A percentile compares a stretch with the other conserved stretches of the same genome.
These are phyloP conservation scores for Apophysomyces elegans DNA, from an alignment of 371 early-diverging fungal species.

Conservation along the genomic window DNA sequence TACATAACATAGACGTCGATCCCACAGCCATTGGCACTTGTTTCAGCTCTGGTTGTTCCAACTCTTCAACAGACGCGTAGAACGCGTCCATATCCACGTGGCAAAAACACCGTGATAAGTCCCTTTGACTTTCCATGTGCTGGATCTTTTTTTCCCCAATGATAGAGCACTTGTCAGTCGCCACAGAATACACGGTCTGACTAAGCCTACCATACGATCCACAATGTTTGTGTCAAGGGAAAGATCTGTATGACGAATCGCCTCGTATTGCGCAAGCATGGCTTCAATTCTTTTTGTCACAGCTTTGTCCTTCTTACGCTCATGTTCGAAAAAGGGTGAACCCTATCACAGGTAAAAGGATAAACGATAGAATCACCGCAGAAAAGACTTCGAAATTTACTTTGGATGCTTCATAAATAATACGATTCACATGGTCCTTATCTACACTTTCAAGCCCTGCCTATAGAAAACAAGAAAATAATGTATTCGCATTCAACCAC, in stretches of 20 bases:
- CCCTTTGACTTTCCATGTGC: slow-evolving; percentile 47
- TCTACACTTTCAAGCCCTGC: slow-evolving; percentile 53
- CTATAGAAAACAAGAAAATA: slow-evolving; percentile 19
- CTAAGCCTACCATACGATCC: slow-evolving; percentile 35
- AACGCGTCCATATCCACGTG: slow-evolving; percentile 79
- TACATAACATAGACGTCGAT: slow-evolving; percentile 60
- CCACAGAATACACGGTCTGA: background rate
- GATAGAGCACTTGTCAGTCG: background rate
- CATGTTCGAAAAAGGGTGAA: slow-evolving; percentile 62
- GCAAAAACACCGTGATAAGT: slow-evolving; percentile 56
- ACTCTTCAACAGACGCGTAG: slow-evolving; percentile 76
- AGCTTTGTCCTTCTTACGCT: slow-evolving; percentile 52
- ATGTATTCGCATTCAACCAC: background rate
- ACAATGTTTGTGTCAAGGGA: slow-evolving; percentile 43
- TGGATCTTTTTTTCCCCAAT: slow-evolving; percentile 22
- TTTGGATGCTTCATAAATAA: slow-evolving; percentile 69
- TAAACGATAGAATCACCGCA: background rate
- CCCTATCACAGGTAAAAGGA: slow-evolving; percentile 38
- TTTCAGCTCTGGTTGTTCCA: slow-evolving; percentile 60
- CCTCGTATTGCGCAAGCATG: slow-evolving; percentile 46
- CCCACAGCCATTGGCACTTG: slow-evolving; percentile 77
- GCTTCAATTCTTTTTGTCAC: slow-evolving; percentile 50
- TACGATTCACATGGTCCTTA: slow-evolving; percentile 48
- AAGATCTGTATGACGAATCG: slow-evolving; percentile 42
- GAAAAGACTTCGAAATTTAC: slow-evolving; percentile 24